These are phyloP conservation scores for Pseudonitzschia pungens DNA, from an alignment of 108 stramenopile genomes.

Conservation along the genomic window DNA sequence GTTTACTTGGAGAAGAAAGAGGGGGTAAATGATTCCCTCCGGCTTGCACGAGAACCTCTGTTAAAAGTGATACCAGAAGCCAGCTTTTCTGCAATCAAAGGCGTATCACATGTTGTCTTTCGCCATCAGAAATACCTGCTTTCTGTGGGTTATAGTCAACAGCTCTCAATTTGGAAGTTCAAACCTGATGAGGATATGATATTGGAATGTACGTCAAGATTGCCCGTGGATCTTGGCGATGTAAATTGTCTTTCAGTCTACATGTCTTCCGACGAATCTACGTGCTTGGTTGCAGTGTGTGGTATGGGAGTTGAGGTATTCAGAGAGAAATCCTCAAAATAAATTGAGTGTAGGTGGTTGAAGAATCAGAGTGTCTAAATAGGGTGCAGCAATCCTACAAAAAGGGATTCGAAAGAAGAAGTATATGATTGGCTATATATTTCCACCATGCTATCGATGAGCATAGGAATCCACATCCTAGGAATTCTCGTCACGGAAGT, in stretches of 20 bases:
- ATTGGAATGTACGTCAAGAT: constrained; percentile 5
- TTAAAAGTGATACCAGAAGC: constrained; percentile 28
- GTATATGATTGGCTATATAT: too few species aligned
- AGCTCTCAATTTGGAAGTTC: constrained; percentile 46
- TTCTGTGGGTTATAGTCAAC: constrained; percentile 59
- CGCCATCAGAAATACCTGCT: constrained; percentile 22
- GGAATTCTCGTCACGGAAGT: too few species aligned
- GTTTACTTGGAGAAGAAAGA: neutral
- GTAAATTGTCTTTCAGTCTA: constrained; percentile 40
- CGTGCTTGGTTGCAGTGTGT: constrained; percentile 18
- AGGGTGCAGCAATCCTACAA: neutral
- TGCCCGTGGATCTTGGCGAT: constrained; percentile 46
- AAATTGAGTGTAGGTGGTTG: neutral
- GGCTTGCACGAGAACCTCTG: neutral
- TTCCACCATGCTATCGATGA: too few species aligned
- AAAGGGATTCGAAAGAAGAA: too few species aligned
- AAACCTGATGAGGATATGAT: neutral
- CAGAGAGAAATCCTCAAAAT: neutral
- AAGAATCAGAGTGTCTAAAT: neutral
- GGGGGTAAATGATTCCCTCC: neutral
- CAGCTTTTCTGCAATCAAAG: constrained; percentile 71
- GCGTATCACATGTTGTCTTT: constrained; percentile 27
- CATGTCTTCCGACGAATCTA: neutral
- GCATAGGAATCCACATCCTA: too few species aligned
- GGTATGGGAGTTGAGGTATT: constrained; percentile 25